These are phyloP conservation scores for Decorospora gaudefroyi DNA, from an alignment of 2,329 filamentous ascomycete genomes.

Conservation along the genomic window DNA sequence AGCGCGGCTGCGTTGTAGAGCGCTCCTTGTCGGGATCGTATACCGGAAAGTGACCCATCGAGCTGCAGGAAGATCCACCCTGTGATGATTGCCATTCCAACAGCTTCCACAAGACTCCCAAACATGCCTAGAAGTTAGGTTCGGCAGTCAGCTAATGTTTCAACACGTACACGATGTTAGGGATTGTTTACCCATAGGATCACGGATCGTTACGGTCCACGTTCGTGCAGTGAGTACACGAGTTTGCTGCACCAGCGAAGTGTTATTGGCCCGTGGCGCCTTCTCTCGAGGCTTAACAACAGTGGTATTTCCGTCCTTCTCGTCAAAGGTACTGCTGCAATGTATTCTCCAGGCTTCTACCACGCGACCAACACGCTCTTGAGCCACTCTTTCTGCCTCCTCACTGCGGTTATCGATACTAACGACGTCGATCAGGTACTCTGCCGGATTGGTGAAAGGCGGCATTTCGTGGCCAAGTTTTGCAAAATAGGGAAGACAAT, in stretches of 20 bases:
- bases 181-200: slow-evolving; percentile 65
- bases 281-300: slow-evolving; percentile 11
- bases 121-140: slow-evolving; percentile 53
- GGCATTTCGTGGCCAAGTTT: slow-evolving; percentile 65
- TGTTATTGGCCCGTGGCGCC: slow-evolving; percentile 49
- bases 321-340: slow-evolving; percentile 13
- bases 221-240: slow-evolving; percentile 69
- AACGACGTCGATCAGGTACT: slow-evolving; percentile 74
- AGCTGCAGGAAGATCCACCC: slow-evolving; percentile 75
- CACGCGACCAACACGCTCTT: slow-evolving; percentile 63
- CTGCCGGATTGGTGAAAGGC: slow-evolving; percentile 76
- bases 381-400: slow-evolving; percentile 65
- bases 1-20: slow-evolving; percentile 72
- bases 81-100: slow-evolving; percentile 70
- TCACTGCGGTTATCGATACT: slow-evolving; percentile 73
- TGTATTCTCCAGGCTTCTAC: slow-evolving; percentile 62
- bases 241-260: slow-evolving; percentile 65
- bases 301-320: slow-evolving; percentile 16
- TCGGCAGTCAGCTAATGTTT: background rate
- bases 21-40: slow-evolving; percentile 72
- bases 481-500: slow-evolving; percentile 68
- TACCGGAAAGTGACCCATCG: slow-evolving; percentile 68
- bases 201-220: slow-evolving; percentile 72
- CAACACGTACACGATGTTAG: background rate
- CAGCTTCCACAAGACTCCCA: slow-evolving; percentile 69